Base-by-base conservation (phyloP, 2,329 filamentous ascomycete genomes). In the Penicillium hordei region DNA sequence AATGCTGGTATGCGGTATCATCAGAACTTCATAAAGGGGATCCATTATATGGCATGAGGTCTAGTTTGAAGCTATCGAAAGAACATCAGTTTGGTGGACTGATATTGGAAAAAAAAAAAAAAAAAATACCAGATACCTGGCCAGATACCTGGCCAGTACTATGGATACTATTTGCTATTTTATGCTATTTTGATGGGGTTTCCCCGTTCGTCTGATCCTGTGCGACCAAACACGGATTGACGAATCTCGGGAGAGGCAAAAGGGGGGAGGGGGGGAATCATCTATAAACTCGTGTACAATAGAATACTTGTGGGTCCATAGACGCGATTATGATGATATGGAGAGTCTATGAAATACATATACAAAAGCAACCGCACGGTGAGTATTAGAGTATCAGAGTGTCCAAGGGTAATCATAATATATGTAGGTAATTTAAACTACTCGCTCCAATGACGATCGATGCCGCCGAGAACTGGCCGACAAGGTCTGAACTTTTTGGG, bases 371-470 rank as follows among this genome's bases (percentile, higher is more conserved):
- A 33, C 5, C 13, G 13, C 31, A 33, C 33, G 33, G 13, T 34
- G 33, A 31, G 27, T 34, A 33, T 12, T 17, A 29, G 33, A 34
- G 33, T 34, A 15, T 19, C 3, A 12, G 17, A n/a, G 8, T 10
- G 25, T 34, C 21, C 36, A 15, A 38, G 13, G 9, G 17, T 46
- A 46, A 39, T 40, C 13, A 42, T 31, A 31, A 31, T 31, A 29
- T 29, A 29, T 42, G 13, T 25, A 29, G 42, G 58, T 62, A 60
- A 62, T 58, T 62, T 65, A 62, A 65, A 62, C 62, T 65, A 33
- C 31, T 64, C 59, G 62, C 60, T 62, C 64, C 63, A 65, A 66
- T 66, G 61, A 65, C 44, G 57, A 66, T 64, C 61, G 49, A 59
- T 46, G 39, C 51, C 44, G 60, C 63, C 61, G 60, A 64, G 60